A percentile compares a stretch with the other conserved stretches of the same genome.
phyloP scores from a whole-genome alignment of 495 filamentous ascomycete species.

The Cercophora samala region DNA sequence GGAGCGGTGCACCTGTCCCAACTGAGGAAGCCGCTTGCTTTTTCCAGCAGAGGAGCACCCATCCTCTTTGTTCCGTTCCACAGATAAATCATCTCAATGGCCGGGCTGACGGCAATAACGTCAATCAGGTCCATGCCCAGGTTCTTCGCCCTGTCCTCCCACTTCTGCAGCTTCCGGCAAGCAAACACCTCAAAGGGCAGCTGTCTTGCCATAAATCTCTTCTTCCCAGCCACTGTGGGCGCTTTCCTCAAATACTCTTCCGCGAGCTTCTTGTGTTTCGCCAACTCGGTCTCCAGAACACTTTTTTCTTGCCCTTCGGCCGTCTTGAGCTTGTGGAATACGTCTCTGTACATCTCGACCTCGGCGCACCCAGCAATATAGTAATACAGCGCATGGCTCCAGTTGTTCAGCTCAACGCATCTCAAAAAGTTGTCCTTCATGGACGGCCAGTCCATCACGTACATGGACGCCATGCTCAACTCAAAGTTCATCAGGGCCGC shows the following conservation, averaged over 20 bases:
- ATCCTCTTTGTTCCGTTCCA: slow-evolving; percentile 86
- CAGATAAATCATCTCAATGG: slow-evolving; percentile 94
- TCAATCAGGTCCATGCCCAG: slow-evolving; percentile 70
- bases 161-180: slow-evolving; percentile 79
- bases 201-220: slow-evolving; percentile 82
- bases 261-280: slow-evolving; percentile 55
- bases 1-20: slow-evolving; percentile 60
- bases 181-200: slow-evolving; percentile 91
- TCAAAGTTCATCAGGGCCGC: slow-evolving; percentile 80
- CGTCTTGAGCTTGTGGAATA: slow-evolving; percentile 51
- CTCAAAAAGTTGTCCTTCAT: slow-evolving; percentile 71
- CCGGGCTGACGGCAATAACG: slow-evolving; percentile 75
- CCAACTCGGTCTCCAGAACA: slow-evolving; percentile 29
- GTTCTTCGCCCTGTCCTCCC: slow-evolving; percentile 74
- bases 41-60: slow-evolving; percentile 59
- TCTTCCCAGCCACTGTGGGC: slow-evolving; percentile 74
- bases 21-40: slow-evolving; percentile 57
- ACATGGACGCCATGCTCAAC: slow-evolving; percentile 74
- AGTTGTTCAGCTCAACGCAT: slow-evolving; percentile 82
- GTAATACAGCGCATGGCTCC: slow-evolving; percentile 86
- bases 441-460: slow-evolving; percentile 65
- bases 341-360: slow-evolving; percentile 72
- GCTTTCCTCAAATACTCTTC: slow-evolving; percentile 67
- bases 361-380: slow-evolving; percentile 79
- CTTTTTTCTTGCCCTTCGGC: slow-evolving; percentile 39